A percentile compares a stretch with the other conserved stretches of the same genome.
phyloP scores from a whole-genome alignment of 805 yeast species.

The Schwanniomyces vanrijiae region DNA sequence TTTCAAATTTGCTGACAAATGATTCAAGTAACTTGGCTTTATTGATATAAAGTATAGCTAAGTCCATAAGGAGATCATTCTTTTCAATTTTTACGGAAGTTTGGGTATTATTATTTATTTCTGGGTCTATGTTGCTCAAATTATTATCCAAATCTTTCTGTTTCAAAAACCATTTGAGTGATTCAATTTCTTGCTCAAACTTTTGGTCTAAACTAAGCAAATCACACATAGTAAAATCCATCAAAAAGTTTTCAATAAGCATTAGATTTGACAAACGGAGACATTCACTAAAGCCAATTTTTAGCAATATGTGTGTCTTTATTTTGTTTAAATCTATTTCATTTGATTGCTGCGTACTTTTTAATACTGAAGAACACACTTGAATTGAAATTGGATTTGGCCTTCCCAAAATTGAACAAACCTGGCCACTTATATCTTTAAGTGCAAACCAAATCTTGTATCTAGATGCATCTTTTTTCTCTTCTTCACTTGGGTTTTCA shows the following conservation, averaged over 20 bases:
- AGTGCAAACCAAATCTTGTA: slow-evolving; percentile 52
- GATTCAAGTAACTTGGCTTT: slow-evolving; percentile 54
- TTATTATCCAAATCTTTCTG: slow-evolving; percentile 9
- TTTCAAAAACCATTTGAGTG: slow-evolving; percentile 25
- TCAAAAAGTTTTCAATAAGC: slow-evolving; percentile 52
- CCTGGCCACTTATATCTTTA: slow-evolving; percentile 46
- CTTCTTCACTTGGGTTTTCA: slow-evolving; percentile 26
- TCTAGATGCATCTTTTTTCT: slow-evolving; percentile 28
- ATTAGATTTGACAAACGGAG: slow-evolving; percentile 48
- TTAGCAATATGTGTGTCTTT: slow-evolving; percentile 33
- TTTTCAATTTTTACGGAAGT: slow-evolving; percentile 23
- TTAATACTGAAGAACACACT: slow-evolving; percentile 29
- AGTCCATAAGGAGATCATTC: slow-evolving; percentile 42
- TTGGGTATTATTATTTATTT: slow-evolving; percentile 7
- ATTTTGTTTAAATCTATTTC: slow-evolving; percentile 16
- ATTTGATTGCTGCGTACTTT: slow-evolving; percentile 16
- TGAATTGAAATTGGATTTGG: slow-evolving; percentile 54
- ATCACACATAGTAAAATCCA: slow-evolving; percentile 42
- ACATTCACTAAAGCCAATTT: slow-evolving; percentile 51
- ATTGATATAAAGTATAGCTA: slow-evolving; percentile 48
- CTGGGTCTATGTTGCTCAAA: not conserved
- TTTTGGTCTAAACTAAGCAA: slow-evolving; percentile 39
- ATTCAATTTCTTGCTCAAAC: slow-evolving; percentile 43
- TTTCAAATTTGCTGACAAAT: slow-evolving; percentile 37
- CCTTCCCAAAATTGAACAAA: slow-evolving; percentile 52